phyloP scores from a whole-genome alignment of 768 basidiomycete genomes.

The Austroboletus festivus region DNA sequence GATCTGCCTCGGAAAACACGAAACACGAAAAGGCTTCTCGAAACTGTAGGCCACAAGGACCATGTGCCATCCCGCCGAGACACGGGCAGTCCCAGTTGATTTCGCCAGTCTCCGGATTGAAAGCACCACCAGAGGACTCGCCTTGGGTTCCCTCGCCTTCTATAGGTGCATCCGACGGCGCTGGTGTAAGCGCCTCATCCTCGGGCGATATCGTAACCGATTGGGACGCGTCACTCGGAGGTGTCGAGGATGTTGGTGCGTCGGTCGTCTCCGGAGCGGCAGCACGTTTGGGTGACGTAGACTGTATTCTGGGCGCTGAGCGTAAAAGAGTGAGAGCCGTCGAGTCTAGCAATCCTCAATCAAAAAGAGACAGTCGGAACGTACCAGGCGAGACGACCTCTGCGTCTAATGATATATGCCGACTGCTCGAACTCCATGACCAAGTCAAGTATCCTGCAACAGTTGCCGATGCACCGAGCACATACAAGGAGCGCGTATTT shows the following conservation, averaged over 20 bases:
- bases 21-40: conserved; percentile 97
- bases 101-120: conserved; percentile 95
- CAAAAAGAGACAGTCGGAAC: conserved; percentile 3
- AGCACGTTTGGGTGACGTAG: neutral
- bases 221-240: conserved; percentile 20
- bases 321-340: neutral
- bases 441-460: conserved; percentile 48
- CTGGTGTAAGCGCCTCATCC: conserved; percentile 7
- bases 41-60: conserved; percentile 92
- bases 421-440: conserved; percentile 40
- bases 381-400: conserved; percentile 25
- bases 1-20: conserved; percentile 88
- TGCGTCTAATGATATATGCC: conserved; percentile 49
- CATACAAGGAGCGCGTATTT: conserved; percentile 30
- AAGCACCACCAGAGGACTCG: conserved; percentile 54
- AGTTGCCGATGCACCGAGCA: conserved; percentile 44
- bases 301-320: conserved; percentile 20
- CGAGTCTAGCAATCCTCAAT: neutral
- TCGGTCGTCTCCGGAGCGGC: conserved; percentile 16
- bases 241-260: conserved; percentile 11
- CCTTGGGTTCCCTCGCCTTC: conserved; percentile 27
- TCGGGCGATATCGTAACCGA: neutral
- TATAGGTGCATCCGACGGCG: conserved; percentile 2
- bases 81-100: conserved; percentile 99
- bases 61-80: conserved; percentile 97